Conservation (phyloP, 2,329 filamentous ascomycete species). For the Aspergillus glaucus region DNA sequence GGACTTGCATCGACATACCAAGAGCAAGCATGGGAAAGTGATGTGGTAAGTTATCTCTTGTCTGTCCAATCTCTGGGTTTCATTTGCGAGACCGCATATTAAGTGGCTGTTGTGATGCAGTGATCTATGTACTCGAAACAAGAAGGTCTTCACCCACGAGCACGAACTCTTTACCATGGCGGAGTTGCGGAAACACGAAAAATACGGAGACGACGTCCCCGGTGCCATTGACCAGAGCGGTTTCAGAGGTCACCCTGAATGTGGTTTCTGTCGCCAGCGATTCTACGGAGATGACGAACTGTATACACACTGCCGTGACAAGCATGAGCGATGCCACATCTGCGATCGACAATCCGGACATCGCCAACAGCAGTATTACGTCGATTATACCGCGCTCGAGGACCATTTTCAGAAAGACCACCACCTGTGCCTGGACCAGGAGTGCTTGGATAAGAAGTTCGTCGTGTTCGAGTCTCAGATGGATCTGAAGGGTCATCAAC, state of each 20-base stretch:
- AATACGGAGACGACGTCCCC: constrained; percentile 80
- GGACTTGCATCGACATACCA: constrained; percentile 74
- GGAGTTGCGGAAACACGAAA: constrained; percentile 82
- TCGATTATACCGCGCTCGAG: constrained; percentile 80
- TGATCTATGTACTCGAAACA: constrained; percentile 85
- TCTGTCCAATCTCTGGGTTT: constrained; percentile 8
- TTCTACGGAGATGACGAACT: constrained; percentile 97
- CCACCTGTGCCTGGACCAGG: constrained; percentile 73
- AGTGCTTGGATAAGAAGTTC: constrained; percentile 95
- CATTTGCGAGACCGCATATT: background rate
- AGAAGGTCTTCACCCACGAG: constrained; percentile 97
- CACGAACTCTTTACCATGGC: constrained; percentile 82
- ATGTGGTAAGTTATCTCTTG: constrained; percentile 56
- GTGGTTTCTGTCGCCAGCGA: constrained; percentile 81
- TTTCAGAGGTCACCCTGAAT: constrained; percentile 92
- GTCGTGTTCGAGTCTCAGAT: constrained; percentile 93
- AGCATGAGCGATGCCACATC: constrained; percentile 90
- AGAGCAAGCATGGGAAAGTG: constrained; percentile 71
- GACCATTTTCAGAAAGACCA: constrained; percentile 83
- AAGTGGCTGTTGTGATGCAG: constrained; percentile 30
- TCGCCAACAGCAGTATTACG: constrained; percentile 79
- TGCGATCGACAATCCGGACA: constrained; percentile 65
- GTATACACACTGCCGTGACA: constrained; percentile 85
- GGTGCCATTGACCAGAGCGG: constrained; percentile 88
- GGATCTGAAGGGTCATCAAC: constrained; percentile 88